Evolutionary conservation across 768 basidiomycete species (phyloP).

Genomic region (Trametes elegans): DNA sequence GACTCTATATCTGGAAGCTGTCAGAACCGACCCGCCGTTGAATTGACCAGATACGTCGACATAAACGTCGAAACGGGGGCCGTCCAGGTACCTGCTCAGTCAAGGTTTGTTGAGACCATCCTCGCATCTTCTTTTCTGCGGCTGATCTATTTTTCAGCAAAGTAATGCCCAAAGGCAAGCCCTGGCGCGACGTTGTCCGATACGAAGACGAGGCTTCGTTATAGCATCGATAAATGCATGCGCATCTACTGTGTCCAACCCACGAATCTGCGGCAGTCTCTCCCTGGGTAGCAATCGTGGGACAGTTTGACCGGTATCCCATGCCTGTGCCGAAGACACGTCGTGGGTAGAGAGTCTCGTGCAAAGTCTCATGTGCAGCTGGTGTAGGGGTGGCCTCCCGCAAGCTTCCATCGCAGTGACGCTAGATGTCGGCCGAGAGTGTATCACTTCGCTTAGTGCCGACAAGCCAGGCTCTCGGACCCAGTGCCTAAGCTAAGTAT

Average conservation of each 20-base stretch:
- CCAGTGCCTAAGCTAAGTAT: no score
- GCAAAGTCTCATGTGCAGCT: no score
- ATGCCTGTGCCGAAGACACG: background rate
- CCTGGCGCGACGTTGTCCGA: slow-evolving; percentile 25
- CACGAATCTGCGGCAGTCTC: no score
- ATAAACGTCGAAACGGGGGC: slow-evolving; percentile 21
- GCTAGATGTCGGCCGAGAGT: no score
- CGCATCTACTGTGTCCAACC: no score
- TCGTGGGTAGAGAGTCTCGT: background rate
- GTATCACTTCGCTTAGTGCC: no score
- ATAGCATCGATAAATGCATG: background rate
- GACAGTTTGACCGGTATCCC: no score
- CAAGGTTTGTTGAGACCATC: slow-evolving; percentile 36
- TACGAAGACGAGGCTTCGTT: slow-evolving; percentile 1
- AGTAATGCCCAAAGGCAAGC: slow-evolving; percentile 25
- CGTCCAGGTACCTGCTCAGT: slow-evolving; percentile 25
- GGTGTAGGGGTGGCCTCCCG: no score
- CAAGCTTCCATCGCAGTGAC: no score
- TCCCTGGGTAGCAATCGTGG: background rate
- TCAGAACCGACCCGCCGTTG: slow-evolving; percentile 59
- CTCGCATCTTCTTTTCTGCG: background rate
- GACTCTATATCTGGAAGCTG: slow-evolving; percentile 47
- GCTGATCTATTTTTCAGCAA: slow-evolving; percentile 11
- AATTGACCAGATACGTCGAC: slow-evolving; percentile 32
- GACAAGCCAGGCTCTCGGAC: no score